Evolutionary conservation across 1,284 basidiomycete species (phyloP).

Genomic region (Naganishia liquefaciens): DNA sequence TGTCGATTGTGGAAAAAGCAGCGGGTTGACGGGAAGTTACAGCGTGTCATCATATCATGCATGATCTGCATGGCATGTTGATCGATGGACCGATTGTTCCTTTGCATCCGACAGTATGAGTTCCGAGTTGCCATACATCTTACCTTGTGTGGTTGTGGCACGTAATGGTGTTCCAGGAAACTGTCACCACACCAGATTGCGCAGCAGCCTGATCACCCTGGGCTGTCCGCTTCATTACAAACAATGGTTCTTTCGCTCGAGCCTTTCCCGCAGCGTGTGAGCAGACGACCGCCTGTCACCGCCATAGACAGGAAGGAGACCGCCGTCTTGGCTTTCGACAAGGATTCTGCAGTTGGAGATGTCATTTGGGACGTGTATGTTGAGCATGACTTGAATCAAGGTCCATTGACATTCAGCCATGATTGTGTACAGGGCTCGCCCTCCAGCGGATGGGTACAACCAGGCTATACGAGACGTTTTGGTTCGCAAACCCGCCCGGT

Average conservation of each 20-base stretch:
- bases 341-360: conserved; percentile 14
- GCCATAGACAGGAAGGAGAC: conserved; percentile 21
- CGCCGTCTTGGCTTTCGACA: conserved; percentile 18
- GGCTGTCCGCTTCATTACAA: too few species aligned
- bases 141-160: too few species aligned
- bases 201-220: too few species aligned
- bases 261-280: conserved; percentile 19
- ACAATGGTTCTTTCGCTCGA: conserved; percentile 20
- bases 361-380: conserved; percentile 25
- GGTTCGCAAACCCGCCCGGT: conserved; percentile 23
- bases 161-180: too few species aligned
- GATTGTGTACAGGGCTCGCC: background rate
- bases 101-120: too few species aligned
- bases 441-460: conserved; percentile 12
- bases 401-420: background rate
- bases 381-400: too few species aligned
- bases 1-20: background rate
- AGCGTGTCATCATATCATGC: background rate
- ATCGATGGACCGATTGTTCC: too few species aligned
- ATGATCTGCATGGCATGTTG: background rate
- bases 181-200: too few species aligned
- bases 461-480: conserved; percentile 26
- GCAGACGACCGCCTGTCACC: conserved; percentile 1
- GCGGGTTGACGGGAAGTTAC: background rate
- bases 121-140: too few species aligned